Evolutionary conservation across 1,284 basidiomycete species (phyloP).

Genomic region (Cutaneotrichosporon daszewskae): DNA sequence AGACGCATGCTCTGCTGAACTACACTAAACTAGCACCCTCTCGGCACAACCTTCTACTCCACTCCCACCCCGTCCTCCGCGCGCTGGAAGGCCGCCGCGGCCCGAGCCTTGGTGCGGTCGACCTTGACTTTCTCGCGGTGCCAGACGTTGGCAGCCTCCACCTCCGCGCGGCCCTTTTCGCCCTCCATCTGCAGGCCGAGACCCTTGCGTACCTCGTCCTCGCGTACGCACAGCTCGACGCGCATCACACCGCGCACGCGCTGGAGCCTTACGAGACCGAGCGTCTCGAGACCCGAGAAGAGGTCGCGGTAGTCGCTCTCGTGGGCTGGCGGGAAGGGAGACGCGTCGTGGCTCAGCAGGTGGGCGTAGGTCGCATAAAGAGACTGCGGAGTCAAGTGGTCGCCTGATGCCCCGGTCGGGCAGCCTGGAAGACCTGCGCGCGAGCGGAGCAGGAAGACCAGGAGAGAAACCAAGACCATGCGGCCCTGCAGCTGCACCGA

Average conservation of each 20-base stretch:
- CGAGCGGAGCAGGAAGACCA: slow-evolving; percentile 32
- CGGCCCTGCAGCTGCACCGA: slow-evolving; percentile 45
- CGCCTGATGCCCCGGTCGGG: slow-evolving; percentile 17
- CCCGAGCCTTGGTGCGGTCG: slow-evolving; percentile 6
- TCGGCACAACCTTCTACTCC: neutral
- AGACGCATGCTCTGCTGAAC: no score
- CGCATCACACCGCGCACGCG: slow-evolving; percentile 10
- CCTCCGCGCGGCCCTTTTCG: slow-evolving; percentile 27
- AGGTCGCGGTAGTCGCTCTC: slow-evolving; percentile 47
- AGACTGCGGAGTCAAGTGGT: slow-evolving; percentile 14
- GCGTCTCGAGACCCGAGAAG: slow-evolving; percentile 42
- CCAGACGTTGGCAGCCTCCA: slow-evolving; percentile 32
- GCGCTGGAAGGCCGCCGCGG: slow-evolving; percentile 9
- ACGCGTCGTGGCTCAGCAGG: slow-evolving; percentile 30
- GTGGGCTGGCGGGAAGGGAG: slow-evolving; percentile 41
- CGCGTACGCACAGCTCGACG: slow-evolving; percentile 34
- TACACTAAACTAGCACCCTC: no score
- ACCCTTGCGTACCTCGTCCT: slow-evolving; percentile 35
- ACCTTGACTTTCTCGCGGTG: slow-evolving; percentile 29
- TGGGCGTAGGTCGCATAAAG: slow-evolving; percentile 44
- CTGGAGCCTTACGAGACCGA: slow-evolving; percentile 36
- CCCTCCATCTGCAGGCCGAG: slow-evolving; percentile 19
- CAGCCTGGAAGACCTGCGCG: slow-evolving; percentile 33
- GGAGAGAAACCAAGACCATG: slow-evolving; percentile 42
- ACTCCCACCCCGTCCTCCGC: slow-evolving; percentile 9